phyloP scores from a whole-genome alignment of 1,284 basidiomycete genomes.

The Laetiporus sulphureus region DNA sequence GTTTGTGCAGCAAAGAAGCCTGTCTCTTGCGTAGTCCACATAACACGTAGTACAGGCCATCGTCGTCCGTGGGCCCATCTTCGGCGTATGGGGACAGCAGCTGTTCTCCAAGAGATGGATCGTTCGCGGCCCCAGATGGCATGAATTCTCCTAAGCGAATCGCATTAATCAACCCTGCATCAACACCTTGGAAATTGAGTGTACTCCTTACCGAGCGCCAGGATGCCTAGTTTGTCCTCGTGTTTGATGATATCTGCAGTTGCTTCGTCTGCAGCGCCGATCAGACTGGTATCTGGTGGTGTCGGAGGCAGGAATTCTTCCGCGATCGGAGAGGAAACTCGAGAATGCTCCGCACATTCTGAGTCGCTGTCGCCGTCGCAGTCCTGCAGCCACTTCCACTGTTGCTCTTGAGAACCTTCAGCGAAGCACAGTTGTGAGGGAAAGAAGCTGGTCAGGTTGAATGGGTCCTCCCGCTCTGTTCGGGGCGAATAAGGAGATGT shows the following conservation, averaged over 20 bases:
- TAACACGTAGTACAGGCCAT: conserved; percentile 34
- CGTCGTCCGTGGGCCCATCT: conserved; percentile 36
- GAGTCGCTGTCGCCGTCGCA: no score
- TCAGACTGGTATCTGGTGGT: no score
- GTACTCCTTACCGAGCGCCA: conserved; percentile 32
- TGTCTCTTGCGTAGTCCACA: conserved; percentile 26
- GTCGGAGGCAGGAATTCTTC: no score
- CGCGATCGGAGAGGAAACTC: no score
- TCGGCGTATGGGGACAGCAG: conserved; percentile 34
- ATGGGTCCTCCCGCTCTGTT: conserved; percentile 35
- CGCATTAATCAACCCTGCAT: no score
- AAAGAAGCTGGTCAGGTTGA: conserved; percentile 45
- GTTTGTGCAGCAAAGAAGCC: no score
- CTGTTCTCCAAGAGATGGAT: no score
- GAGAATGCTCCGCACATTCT: no score
- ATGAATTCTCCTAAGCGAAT: no score
- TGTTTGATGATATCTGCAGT: conserved; percentile 31
- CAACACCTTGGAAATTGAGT: no score
- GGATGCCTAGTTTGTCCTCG: conserved; percentile 44
- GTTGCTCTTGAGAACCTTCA: conserved; percentile 19
- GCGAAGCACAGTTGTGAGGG: conserved; percentile 28
- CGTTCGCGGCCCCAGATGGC: not conserved
- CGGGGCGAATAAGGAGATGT: conserved; percentile 13
- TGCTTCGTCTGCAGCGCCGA: no score
- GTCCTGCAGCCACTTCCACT: conserved; percentile 37